Evolutionary conservation across 768 basidiomycete genomes (phyloP), one percentile per base, ranked within the genome.

Genomic region (Lactifluus pinguis): DNA sequence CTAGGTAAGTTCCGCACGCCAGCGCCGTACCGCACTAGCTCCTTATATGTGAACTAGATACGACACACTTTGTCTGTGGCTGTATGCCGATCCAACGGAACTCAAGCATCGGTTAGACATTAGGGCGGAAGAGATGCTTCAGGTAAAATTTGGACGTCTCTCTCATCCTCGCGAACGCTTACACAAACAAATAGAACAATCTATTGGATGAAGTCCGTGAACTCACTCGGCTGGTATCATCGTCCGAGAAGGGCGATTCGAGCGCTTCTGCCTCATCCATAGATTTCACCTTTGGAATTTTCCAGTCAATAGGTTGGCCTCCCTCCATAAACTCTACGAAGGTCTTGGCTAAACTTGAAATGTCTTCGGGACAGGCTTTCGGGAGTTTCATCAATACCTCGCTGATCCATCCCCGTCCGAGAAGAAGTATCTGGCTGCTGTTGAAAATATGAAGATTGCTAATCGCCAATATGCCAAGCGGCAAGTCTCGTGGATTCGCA

Each of bases 381-480:
- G 87, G 70, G 95, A 98, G 73, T 98, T 99, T 68, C 76, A 84
- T 63, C 69, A 76, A 25, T 86, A 88, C 72, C 74, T 92, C 30
- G 73, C 74, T n/a, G 71, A 76, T 13, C 66, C 77, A 9, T 67
- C 76, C 14, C 72, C 72, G 3, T 69, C 77, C 45, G 65, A 54
- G 69, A 75, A 62, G 66, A 74, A 53, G 68, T 73, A 13, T 88
- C 60, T 72, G 4, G 73, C 74, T 14, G 88, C 87, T 0, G 73
- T 89, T 7, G 85, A 88, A 47, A 79, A 79, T 9, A 95, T 94
- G 86, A 97, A 98, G 71, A 72, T 80, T 0, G 85, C 88, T 0
- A 99, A 95, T 8, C 77, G 88, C 21, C 87, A 93, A 72, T 99
- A 98, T 70, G 92, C 97, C 0, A 92, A 89, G 69, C 78, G 86